A percentile compares a stretch with the other conserved stretches of the same genome.
Evolutionary conservation across 176 grass and related monocot species (phyloP).

Genomic region (Eragrostis curvula): DNA sequence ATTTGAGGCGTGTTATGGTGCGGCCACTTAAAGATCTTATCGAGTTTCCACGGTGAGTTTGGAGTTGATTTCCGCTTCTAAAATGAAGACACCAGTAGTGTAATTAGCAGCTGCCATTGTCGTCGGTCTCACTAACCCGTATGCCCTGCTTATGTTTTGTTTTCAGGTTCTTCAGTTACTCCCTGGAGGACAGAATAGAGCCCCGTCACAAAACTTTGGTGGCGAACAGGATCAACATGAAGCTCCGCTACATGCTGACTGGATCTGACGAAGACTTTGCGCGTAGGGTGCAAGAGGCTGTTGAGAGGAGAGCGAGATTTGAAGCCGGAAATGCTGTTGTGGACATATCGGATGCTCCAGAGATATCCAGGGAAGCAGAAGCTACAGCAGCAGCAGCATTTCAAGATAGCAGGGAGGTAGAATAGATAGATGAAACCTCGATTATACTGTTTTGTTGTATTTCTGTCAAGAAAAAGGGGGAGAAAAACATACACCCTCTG

Average conservation of each 20-base stretch:
- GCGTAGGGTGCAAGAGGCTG: slow-evolving; percentile 61
- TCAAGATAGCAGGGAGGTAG: neutral
- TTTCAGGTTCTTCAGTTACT: slow-evolving; percentile 94
- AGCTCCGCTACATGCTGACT: slow-evolving; percentile 84
- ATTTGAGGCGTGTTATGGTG: slow-evolving; percentile 93
- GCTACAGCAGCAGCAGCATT: neutral
- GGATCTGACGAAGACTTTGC: slow-evolving; percentile 78
- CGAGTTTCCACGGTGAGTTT: slow-evolving; percentile 80
- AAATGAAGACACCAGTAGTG: neutral
- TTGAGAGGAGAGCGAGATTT: slow-evolving; percentile 77
- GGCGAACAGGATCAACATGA: slow-evolving; percentile 82
- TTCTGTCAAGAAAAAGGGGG: neutral
- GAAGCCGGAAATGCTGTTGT: slow-evolving; percentile 46
- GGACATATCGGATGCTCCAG: slow-evolving; percentile 24
- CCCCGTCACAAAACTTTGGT: slow-evolving; percentile 77
- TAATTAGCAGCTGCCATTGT: neutral
- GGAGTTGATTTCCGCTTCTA: neutral
- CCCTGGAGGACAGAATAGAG: slow-evolving; percentile 76
- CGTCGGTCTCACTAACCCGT: neutral
- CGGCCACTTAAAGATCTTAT: slow-evolving; percentile 84
- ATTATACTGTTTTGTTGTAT: neutral
- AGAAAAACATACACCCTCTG: neutral
- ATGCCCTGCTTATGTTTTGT: neutral
- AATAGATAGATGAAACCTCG: neutral
- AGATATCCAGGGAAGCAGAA: slow-evolving; percentile 19